phyloP scores from a whole-genome alignment of 140 eudicot species.

The Oenanthe javanica region DNA sequence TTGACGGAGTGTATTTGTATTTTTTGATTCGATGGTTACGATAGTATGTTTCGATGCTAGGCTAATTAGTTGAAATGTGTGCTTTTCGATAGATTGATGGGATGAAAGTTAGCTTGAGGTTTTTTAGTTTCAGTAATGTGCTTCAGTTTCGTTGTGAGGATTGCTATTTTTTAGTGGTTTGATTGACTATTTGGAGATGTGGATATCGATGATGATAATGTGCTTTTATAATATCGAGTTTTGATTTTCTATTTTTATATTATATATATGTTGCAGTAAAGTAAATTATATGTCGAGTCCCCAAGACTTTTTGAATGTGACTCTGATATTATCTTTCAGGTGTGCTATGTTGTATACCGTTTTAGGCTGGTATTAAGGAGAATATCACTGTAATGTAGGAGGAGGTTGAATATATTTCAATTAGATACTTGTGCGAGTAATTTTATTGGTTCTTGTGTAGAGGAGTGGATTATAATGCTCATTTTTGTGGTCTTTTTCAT shows the following conservation, averaged over 20 bases:
- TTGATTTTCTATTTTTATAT: not conserved
- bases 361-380: too few relatives aligned
- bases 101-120: not conserved
- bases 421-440: not conserved
- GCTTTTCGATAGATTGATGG: not conserved
- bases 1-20: too few relatives aligned
- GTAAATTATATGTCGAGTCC: not conserved
- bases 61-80: not conserved
- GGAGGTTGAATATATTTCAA: too few relatives aligned
- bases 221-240: not conserved
- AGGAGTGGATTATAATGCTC: not conserved
- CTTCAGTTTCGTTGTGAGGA: not conserved
- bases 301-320: not conserved
- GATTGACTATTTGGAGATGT: not conserved
- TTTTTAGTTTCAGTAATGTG: not conserved
- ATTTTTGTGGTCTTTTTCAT: not conserved
- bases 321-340: not conserved
- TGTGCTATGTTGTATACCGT: not conserved
- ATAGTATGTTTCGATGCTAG: not conserved
- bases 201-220: not conserved
- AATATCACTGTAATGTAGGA: not conserved
- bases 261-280: not conserved
- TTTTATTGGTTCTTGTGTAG: not conserved
- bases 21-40: not conserved
- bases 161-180: not conserved